Evolutionary conservation across 2,329 filamentous ascomycete species (phyloP).

Genomic region (Neofusicoccum umdonicola): DNA sequence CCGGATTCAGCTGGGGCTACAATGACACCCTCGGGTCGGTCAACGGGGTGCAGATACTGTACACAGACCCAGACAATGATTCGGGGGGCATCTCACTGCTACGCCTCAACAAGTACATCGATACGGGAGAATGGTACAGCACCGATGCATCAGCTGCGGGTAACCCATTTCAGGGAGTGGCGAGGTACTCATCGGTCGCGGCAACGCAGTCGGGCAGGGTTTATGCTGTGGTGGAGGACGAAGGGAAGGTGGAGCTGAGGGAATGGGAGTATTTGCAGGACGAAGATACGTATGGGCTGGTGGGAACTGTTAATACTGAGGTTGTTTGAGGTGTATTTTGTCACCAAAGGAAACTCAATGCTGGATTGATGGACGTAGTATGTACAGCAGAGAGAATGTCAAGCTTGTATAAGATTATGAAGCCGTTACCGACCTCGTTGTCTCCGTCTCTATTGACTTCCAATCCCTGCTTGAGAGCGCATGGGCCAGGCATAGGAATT

Average conservation of each 20-base stretch:
- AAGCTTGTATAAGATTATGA: too few relatives aligned
- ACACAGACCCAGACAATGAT: neutral
- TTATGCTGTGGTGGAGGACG: neutral
- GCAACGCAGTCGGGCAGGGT: neutral
- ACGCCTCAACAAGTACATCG: neutral
- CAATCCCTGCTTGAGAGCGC: too few relatives aligned
- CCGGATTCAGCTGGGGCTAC: conserved; percentile 8
- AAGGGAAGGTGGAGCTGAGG: neutral
- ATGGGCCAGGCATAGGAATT: too few relatives aligned
- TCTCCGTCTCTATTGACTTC: too few relatives aligned
- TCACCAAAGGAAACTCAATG: too few relatives aligned
- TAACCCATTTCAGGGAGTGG: neutral
- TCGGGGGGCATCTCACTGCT: neutral
- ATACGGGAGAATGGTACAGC: neutral
- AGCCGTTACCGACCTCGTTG: too few relatives aligned
- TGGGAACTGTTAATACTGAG: neutral
- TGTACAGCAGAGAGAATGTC: too few relatives aligned
- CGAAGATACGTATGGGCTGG: neutral
- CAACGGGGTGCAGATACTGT: neutral
- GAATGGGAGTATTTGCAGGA: neutral
- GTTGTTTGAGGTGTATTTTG: neutral
- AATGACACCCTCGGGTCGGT: neutral
- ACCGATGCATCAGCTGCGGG: neutral
- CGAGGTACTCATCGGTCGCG: neutral
- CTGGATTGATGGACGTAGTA: too few relatives aligned